These are phyloP conservation scores for Penicillium sp. DNA, from an alignment of 2,329 filamentous ascomycete species.

Conservation along the genomic window DNA sequence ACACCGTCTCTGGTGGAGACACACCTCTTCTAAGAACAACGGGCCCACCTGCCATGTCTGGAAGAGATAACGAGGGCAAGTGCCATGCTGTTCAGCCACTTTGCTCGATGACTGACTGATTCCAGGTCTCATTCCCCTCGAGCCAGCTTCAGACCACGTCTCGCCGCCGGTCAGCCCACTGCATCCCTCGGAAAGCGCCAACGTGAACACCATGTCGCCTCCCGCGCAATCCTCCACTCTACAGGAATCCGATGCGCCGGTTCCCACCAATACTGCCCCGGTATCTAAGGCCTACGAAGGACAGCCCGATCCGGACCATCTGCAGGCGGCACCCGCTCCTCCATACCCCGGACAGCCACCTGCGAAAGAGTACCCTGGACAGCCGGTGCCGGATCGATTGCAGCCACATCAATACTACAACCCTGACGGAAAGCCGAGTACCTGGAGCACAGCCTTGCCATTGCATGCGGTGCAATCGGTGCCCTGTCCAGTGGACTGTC, in stretches of 20 bases:
- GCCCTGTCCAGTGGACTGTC: conserved; percentile 49
- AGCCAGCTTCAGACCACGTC: background rate
- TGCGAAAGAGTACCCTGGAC: conserved; percentile 18
- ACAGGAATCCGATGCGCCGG: too few relatives aligned
- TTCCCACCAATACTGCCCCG: background rate
- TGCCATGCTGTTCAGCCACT: background rate
- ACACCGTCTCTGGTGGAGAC: too few relatives aligned
- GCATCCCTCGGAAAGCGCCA: background rate
- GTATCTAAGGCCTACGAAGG: too few relatives aligned
- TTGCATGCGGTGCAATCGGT: conserved; percentile 29
- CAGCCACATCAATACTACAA: conserved; percentile 15
- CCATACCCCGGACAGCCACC: conserved; percentile 9
- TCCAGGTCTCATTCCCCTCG: conserved; percentile 17
- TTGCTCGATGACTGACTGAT: background rate
- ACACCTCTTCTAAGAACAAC: too few relatives aligned
- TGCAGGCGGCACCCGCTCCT: background rate
- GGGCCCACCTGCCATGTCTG: too few relatives aligned
- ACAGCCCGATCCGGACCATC: conserved; percentile 3
- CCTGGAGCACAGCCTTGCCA: conserved; percentile 25
- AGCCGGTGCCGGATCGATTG: conserved; percentile 9
- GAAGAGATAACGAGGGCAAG: conserved; percentile 3
- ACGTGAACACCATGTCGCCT: background rate
- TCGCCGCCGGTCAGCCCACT: conserved; percentile 2
- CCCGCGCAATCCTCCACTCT: too few relatives aligned
- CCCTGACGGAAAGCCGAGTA: conserved; percentile 19